Percentiles rank a stretch among this genome's conserved stretches.
Evolutionary conservation across 441 rosid genomes (phyloP).

Genomic region (Aleurites moluccanus): DNA sequence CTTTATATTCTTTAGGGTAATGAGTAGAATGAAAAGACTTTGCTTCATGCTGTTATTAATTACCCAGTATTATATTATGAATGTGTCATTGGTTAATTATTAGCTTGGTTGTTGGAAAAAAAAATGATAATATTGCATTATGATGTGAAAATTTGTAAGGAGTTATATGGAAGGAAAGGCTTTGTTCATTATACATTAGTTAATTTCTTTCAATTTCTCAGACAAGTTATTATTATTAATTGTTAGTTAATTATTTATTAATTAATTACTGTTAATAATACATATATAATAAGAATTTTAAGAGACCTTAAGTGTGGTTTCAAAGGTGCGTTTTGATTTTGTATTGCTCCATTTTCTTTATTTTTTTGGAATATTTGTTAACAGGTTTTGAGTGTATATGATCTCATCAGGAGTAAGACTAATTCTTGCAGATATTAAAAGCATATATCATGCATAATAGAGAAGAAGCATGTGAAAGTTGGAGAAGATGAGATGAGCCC

Average conservation of each 20-base stretch:
- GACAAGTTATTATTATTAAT: too few species aligned
- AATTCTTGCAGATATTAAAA: slow-evolving; percentile 19
- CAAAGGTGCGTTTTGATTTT: background rate
- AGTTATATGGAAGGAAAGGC: slow-evolving; percentile 24
- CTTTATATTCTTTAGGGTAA: slow-evolving; percentile 24
- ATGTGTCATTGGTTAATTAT: slow-evolving; percentile 19
- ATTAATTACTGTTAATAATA: background rate
- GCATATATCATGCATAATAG: background rate
- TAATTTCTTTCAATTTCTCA: slow-evolving; percentile 3
- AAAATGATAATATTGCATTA: slow-evolving; percentile 21
- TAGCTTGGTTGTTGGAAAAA: slow-evolving; percentile 17
- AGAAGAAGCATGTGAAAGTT: slow-evolving; percentile 20
- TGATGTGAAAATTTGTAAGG: slow-evolving; percentile 30
- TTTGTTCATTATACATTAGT: slow-evolving; percentile 11
- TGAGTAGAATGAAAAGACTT: slow-evolving; percentile 14
- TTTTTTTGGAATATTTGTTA: background rate
- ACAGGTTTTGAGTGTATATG: slow-evolving; percentile 22
- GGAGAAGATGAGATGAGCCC: slow-evolving; percentile 18
- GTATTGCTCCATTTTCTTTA: background rate
- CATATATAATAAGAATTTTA: background rate
- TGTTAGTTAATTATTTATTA: too few species aligned
- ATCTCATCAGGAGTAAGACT: slow-evolving; percentile 20
- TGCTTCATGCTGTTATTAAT: background rate
- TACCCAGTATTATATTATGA: slow-evolving; percentile 6
- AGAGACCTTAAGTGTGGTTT: slow-evolving; percentile 2